Conservation (phyloP, 768 basidiomycete genomes). For the Clavulina sp. region DNA sequence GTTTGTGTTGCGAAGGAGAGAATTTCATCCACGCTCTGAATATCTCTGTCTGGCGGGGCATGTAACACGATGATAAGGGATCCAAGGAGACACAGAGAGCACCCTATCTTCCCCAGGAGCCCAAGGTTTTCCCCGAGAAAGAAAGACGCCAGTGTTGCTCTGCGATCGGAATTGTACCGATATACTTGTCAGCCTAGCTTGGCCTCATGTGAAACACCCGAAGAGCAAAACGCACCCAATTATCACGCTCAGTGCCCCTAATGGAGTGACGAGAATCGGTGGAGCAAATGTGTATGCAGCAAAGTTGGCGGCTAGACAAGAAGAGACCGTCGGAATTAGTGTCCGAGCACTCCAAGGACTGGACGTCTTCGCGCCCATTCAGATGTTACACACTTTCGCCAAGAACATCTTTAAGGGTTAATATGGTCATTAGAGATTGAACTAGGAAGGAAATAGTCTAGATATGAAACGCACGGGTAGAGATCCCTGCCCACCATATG, state of each 20-base stretch:
- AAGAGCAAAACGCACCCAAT: constrained; percentile 46
- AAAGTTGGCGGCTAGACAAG: constrained; percentile 37
- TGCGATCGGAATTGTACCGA: constrained; percentile 19
- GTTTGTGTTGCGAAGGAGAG: constrained; percentile 85
- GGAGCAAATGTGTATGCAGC: constrained; percentile 97
- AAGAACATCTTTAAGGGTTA: constrained; percentile 87
- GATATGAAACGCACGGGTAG: constrained; percentile 50
- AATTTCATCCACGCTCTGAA: constrained; percentile 87
- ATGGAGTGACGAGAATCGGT: constrained; percentile 91
- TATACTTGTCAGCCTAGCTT: background rate
- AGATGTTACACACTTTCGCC: constrained; percentile 52
- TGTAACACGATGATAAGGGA: constrained; percentile 91
- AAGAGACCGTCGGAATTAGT: background rate
- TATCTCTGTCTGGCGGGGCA: constrained; percentile 91
- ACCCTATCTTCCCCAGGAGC: constrained; percentile 76
- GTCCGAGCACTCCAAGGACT: too few species aligned
- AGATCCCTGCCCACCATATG: constrained; percentile 95
- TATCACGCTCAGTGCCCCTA: constrained; percentile 92
- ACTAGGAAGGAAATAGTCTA: too few species aligned
- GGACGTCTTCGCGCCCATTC: too few species aligned
- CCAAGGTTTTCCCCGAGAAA: constrained; percentile 87
- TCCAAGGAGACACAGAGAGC: constrained; percentile 66
- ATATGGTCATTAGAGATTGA: too few species aligned
- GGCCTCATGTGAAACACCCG: constrained; percentile 3
- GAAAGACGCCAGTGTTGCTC: constrained; percentile 86